These are phyloP conservation scores for Termitomyces sp. DNA, from an alignment of 768 basidiomycete genomes.

Conservation along the genomic window DNA sequence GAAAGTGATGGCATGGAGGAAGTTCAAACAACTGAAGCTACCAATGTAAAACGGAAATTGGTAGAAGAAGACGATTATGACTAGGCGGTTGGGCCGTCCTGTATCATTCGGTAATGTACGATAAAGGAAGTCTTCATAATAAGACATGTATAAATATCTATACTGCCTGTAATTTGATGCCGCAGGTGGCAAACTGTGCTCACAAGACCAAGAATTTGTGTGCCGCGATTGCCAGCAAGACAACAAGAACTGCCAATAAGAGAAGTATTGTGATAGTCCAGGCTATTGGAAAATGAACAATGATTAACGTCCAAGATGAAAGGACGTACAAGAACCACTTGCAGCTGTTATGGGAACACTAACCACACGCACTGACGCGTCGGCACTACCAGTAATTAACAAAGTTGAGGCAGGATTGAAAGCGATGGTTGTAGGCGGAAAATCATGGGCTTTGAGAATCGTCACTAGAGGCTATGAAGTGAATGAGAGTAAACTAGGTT, in stretches of 20 bases:
- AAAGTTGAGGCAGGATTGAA: constrained; percentile 84
- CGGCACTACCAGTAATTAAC: constrained; percentile 86
- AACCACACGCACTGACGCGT: constrained; percentile 80
- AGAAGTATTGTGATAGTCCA: constrained; percentile 28
- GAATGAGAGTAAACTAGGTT: background rate
- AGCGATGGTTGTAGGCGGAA: constrained; percentile 83
- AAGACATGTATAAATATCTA: constrained; percentile 2
- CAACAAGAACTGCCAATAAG: constrained; percentile 34
- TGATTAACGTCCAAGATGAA: background rate
- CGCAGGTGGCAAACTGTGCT: background rate
- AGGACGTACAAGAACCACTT: constrained; percentile 46
- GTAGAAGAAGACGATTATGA: constrained; percentile 89
- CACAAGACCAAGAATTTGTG: constrained; percentile 20
- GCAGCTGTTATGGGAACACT: constrained; percentile 53
- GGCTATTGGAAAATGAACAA: constrained; percentile 6
- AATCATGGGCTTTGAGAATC: constrained; percentile 92
- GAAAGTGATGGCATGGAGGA: constrained; percentile 85
- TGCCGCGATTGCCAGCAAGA: constrained; percentile 36
- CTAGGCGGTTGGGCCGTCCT: constrained; percentile 21
- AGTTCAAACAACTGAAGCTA: constrained; percentile 43
- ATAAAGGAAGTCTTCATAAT: constrained; percentile 2
- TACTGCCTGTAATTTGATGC: constrained; percentile 6
- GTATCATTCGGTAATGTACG: constrained; percentile 12
- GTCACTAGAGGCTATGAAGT: constrained; percentile 66
- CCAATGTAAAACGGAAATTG: constrained; percentile 72